Base-by-base conservation (phyloP, 257 asterid genomes). In the Solanum okadae region DNA sequence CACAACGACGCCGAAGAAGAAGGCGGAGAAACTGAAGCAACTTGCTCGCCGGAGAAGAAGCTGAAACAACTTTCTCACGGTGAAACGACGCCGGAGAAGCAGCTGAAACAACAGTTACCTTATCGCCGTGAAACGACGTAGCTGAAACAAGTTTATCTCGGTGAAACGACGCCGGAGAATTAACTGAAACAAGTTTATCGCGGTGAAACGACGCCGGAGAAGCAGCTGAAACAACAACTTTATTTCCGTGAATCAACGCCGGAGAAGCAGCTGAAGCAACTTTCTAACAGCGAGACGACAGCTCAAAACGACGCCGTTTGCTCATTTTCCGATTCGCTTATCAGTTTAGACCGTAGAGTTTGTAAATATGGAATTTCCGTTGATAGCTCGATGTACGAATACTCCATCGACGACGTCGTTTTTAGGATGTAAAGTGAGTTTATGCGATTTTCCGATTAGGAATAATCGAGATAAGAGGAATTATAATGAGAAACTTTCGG, bases 351-450 rank as follows among this genome's bases (percentile, higher is more conserved):
- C 68, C 20, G 75, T 70, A 14, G 20, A 8, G 38, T 81, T 46
- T 27, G 85, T 34, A 35, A 14, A 18, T 35, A 94, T 96, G 98
- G 95, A 92, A 83, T 82, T 95, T 44, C 91, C 95, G 75, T 90
- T 96, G 52, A 49, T 88, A 79, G 92, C 93, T 81, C 93, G 92
- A 89, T 91, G 94, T 81, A 90, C 95, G 38, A 90, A 61, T 13
- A 88, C 92, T 42, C 90, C 93, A 1, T 37, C 83, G 6, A 75
- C 93, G 87, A 89, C 94, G 85, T 82, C 90, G 88, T 84, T 90
- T 77, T 76, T 89, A 65, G 90, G 92, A n/a, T 86, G 89, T 77
- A 92, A 83, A 68, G 88, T 88, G 52, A 85, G 89, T 89, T 82
- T 85, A 7, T 77, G 83, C 44, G 88, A 89, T 87, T 35, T 91